A percentile compares a stretch with the other conserved stretches of the same genome.
Evolutionary conservation across 140 eudicot genomes (phyloP).

Genomic region (Anethum foeniculum): DNA sequence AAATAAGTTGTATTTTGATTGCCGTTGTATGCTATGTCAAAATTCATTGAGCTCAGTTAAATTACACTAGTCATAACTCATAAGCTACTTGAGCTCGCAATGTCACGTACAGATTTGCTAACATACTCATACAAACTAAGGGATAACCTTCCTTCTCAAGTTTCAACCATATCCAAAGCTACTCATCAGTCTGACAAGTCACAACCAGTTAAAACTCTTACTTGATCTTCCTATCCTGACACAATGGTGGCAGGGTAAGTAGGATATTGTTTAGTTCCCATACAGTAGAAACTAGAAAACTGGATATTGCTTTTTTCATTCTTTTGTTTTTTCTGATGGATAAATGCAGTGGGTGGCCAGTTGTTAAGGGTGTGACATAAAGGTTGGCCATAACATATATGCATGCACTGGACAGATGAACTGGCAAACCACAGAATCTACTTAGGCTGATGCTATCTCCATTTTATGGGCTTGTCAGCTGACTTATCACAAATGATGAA

Average conservation of each 20-base stretch:
- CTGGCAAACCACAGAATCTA: slow-evolving; percentile 9
- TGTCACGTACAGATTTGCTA: background rate
- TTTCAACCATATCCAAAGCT: background rate
- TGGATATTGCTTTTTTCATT: background rate
- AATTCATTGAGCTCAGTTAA: background rate
- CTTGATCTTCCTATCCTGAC: slow-evolving; percentile 2
- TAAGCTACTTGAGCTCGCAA: background rate
- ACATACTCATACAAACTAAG: background rate
- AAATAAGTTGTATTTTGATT: background rate
- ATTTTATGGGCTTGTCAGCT: slow-evolving; percentile 12
- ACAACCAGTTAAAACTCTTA: background rate
- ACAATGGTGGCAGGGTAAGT: background rate
- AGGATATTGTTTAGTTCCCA: background rate
- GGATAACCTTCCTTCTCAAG: background rate
- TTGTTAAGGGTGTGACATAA: slow-evolving; percentile 15
- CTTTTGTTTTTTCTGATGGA: background rate
- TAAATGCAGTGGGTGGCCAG: slow-evolving; percentile 7
- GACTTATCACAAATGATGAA: slow-evolving; percentile 2
- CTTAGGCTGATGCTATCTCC: slow-evolving; percentile 10
- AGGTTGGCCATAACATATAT: slow-evolving; percentile 9
- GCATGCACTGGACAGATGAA: slow-evolving; percentile 6
- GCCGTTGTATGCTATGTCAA: background rate
- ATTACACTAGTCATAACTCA: background rate
- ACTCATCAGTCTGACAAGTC: background rate
- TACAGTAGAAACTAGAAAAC: background rate